Evolutionary conservation across 2,329 filamentous ascomycete species (phyloP).

Genomic region (Ceratocystiopsis brevicomis): DNA sequence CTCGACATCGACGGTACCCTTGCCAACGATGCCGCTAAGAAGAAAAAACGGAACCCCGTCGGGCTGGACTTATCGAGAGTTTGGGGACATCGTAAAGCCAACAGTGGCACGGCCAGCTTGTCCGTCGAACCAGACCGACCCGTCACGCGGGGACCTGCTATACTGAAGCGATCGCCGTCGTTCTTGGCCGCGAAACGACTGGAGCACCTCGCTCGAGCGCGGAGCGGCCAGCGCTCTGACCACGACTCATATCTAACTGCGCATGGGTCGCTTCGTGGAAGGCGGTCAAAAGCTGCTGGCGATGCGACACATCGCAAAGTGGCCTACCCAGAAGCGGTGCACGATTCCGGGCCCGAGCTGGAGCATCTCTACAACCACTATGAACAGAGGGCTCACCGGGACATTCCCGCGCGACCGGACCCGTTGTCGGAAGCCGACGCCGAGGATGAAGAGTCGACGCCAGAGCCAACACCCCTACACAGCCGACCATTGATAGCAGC

Average conservation of each 20-base stretch:
- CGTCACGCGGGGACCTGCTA: slow-evolving; percentile 12
- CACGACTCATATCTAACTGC: too few relatives aligned
- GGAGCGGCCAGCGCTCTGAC: slow-evolving; percentile 9
- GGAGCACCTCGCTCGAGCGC: slow-evolving; percentile 12
- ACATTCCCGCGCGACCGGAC: slow-evolving; percentile 16
- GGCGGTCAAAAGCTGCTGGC: slow-evolving; percentile 12
- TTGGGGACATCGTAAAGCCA: slow-evolving; percentile 17
- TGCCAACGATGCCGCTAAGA: slow-evolving; percentile 10
- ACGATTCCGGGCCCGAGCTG: slow-evolving; percentile 16
- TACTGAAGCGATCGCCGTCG: slow-evolving; percentile 24
- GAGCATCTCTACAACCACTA: slow-evolving; percentile 38
- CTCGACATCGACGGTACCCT: slow-evolving; percentile 26
- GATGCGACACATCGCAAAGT: too few relatives aligned
- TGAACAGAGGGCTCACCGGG: slow-evolving; percentile 33
- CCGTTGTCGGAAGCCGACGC: not conserved
- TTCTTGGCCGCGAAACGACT: slow-evolving; percentile 19
- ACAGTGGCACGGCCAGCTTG: slow-evolving; percentile 9
- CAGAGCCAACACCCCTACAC: too few relatives aligned
- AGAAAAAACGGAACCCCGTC: slow-evolving; percentile 28
- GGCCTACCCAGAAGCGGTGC: slow-evolving; percentile 1
- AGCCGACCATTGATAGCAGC: too few relatives aligned
- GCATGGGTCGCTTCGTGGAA: too few relatives aligned
- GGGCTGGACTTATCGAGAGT: slow-evolving; percentile 30
- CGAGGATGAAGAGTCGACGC: not conserved
- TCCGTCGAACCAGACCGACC: slow-evolving; percentile 1